These are phyloP conservation scores for Kazachstania sp. DNA, from an alignment of 1,139 yeast species.

Conservation along the genomic window DNA sequence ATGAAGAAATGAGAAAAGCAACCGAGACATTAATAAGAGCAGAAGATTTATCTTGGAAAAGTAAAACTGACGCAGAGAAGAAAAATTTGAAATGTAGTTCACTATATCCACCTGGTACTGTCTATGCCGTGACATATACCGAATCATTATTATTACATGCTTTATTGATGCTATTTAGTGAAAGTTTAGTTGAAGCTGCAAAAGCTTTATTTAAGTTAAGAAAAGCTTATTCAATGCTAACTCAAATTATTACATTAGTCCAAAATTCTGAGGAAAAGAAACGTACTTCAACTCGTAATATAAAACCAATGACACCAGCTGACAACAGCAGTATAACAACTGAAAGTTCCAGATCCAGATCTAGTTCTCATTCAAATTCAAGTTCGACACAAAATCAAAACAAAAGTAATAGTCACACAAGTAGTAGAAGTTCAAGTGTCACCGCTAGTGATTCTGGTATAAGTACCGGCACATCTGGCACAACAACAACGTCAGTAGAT, in stretches of 20 bases:
- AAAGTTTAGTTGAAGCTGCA: constrained; percentile 69
- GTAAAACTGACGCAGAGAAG: constrained; percentile 52
- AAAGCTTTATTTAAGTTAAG: constrained; percentile 80
- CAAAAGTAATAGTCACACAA: neutral
- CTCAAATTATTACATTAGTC: constrained; percentile 52
- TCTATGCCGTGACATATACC: constrained; percentile 82
- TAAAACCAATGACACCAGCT: neutral
- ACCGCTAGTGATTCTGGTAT: constrained; percentile 14
- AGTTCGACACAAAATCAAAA: no score
- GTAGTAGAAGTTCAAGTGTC: neutral
- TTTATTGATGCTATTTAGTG: constrained; percentile 54
- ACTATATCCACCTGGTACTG: constrained; percentile 88
- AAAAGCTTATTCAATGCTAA: constrained; percentile 79
- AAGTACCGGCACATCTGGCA: constrained; percentile 18
- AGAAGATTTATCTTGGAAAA: constrained; percentile 58
- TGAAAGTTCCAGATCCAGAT: neutral
- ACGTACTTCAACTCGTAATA: neutral
- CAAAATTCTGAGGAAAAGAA: constrained; percentile 24
- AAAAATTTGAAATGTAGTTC: constrained; percentile 52
- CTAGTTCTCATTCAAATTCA: no score
- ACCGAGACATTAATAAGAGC: constrained; percentile 64
- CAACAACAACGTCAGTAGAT: constrained; percentile 33
- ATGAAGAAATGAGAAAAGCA: constrained; percentile 74
- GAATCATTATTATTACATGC: constrained; percentile 84
- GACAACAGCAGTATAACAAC: neutral